Evolutionary conservation across 257 asterid species (phyloP).

Genomic region (Solanum gracilifrons): DNA sequence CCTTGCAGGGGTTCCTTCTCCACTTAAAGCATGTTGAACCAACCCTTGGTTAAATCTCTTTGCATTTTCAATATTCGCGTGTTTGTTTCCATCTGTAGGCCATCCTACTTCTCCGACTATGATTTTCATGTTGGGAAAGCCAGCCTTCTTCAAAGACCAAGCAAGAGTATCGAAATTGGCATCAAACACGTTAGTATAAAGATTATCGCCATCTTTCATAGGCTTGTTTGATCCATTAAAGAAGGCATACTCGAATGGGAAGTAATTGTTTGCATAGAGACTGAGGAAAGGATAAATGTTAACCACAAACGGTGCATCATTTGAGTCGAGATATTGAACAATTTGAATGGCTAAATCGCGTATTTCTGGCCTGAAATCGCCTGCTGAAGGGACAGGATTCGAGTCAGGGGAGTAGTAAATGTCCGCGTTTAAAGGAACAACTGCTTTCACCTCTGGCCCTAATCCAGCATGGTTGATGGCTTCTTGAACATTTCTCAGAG

Average conservation of each 20-base stretch:
- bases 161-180: constrained; percentile 82
- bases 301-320: constrained; percentile 76
- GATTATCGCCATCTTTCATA: constrained; percentile 34
- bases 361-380: constrained; percentile 79
- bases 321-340: constrained; percentile 42
- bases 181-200: constrained; percentile 85
- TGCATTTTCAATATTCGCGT: constrained; percentile 48
- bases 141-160: constrained; percentile 56
- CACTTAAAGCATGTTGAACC: constrained; percentile 53
- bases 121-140: constrained; percentile 72
- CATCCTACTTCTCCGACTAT: constrained; percentile 86
- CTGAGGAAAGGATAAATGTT: constrained; percentile 87
- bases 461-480: constrained; percentile 69
- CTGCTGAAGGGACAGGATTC: constrained; percentile 80
- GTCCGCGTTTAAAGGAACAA: constrained; percentile 83
- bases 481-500: constrained; percentile 62
- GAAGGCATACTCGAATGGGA: constrained; percentile 78
- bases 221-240: constrained; percentile 60
- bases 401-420: constrained; percentile 75
- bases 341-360: constrained; percentile 63
- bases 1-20: constrained; percentile 66
- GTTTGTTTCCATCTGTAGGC: constrained; percentile 84
- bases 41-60: constrained; percentile 68
- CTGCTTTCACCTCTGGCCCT: constrained; percentile 56
- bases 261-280: constrained; percentile 56